Evolutionary conservation across 257 asterid genomes (phyloP).

Genomic region (Catharanthus roseus): DNA sequence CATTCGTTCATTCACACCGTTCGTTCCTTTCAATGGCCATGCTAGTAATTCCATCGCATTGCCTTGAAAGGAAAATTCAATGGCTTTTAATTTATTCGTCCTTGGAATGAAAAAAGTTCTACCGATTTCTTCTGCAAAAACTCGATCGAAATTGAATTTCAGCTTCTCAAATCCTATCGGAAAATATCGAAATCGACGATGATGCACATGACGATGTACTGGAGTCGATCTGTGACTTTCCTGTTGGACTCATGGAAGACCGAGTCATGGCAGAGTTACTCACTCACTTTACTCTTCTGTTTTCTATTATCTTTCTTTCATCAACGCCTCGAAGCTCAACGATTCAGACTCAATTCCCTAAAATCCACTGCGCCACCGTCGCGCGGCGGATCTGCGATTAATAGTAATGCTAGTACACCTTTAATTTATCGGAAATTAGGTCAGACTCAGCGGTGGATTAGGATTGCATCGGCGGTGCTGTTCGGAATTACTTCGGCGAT

Average conservation of each 20-base stretch:
- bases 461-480: slow-evolving; percentile 19
- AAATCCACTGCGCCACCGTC: neutral
- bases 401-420: slow-evolving; percentile 1
- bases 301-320: slow-evolving; percentile 29
- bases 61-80: too few relatives aligned
- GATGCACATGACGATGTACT: slow-evolving; percentile 39
- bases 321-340: slow-evolving; percentile 31
- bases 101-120: too few relatives aligned
- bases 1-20: too few relatives aligned
- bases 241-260: slow-evolving; percentile 31
- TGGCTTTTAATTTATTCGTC: too few relatives aligned
- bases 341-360: slow-evolving; percentile 14
- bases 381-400: too few relatives aligned
- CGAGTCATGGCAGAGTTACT: slow-evolving; percentile 28
- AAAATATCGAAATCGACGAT: neutral
- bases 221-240: slow-evolving; percentile 30
- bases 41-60: too few relatives aligned
- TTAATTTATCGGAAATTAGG: slow-evolving; percentile 6
- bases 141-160: too few relatives aligned
- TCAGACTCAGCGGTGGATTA: slow-evolving; percentile 4
- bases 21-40: too few relatives aligned
- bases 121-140: too few relatives aligned
- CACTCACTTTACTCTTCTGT: slow-evolving; percentile 24
- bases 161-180: too few relatives aligned
- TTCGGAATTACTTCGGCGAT: slow-evolving; percentile 29